Percentiles rank a stretch among this genome's conserved stretches.
Conservation (phyloP, 176 grass and related monocot genomes). For the Echinochloa phyllopogon region DNA sequence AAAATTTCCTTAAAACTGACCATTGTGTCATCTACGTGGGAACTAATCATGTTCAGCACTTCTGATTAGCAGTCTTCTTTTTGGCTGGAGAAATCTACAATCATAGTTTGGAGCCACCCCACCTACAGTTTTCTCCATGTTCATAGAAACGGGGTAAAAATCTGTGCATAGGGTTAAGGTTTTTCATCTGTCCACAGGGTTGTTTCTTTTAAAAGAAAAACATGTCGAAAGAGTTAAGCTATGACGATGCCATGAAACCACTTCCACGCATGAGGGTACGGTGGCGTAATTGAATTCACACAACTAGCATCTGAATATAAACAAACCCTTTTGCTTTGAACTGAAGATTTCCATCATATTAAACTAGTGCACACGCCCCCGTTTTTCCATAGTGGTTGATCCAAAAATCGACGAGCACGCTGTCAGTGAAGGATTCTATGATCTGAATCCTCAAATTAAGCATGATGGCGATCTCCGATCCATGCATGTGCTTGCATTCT, state of each 20-base stretch:
- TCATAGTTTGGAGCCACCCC: not conserved
- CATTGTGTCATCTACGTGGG: conserved; percentile 29
- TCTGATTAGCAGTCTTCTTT: not conserved
- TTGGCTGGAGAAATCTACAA: not conserved
- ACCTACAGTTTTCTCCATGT: not conserved
- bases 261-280: not conserved
- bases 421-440: not conserved
- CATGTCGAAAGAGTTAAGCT: not conserved
- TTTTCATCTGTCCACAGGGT: not conserved
- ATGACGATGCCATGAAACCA: not conserved
- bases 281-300: not conserved
- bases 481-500: not conserved
- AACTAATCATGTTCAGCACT: conserved; percentile 32
- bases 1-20: not conserved
- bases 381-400: not conserved
- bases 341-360: not conserved
- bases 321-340: not conserved
- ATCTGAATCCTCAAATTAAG: not conserved
- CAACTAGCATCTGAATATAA: not conserved
- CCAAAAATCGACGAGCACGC: not conserved
- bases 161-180: not conserved
- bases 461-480: not conserved
- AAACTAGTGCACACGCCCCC: not conserved
- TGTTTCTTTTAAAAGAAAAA: not conserved
- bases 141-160: not conserved